Base-by-base conservation (phyloP, 768 basidiomycete species). In the Hemileccinum rubropunctum region DNA sequence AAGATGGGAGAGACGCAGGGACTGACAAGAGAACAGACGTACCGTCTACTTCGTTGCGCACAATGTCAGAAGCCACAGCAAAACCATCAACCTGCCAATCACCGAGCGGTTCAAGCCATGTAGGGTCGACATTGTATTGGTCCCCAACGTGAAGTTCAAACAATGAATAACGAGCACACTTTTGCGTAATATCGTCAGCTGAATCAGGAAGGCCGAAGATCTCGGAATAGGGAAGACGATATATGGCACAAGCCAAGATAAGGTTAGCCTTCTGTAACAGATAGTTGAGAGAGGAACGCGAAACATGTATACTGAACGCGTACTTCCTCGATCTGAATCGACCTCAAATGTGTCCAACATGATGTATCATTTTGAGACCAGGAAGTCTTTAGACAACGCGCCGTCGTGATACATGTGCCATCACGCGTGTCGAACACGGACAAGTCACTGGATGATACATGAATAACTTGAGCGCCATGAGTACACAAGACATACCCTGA, bases 51-150 rank as follows among this genome's bases (percentile, higher is more conserved):
- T 78, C 76, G 43, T 65, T 67, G 23, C 69, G 62, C 48, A 76
- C 66, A 11, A 86, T 62, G 3, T 76, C 78, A 12, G 76, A 61
- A 18, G 74, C 74, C 42, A 68, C 65, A 0, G 75, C 68, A 13
- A 72, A 71, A 11, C 82, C 79, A 35, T 79, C 75, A 6, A 81
- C 61, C 20, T 73, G 59, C 80, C 83, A 84, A 40, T 81, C 77
- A 7, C 79, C 79, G 10, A 85, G 53, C 36, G 71, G 71, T 45
- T 71, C 71, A 1, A 87, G 70, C 23, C 56, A 61, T 13, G 65
- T 52, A 21, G 56, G 50, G 12, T 56, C 15, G 10, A 65, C 49
- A 15, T 42, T 28, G 18, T 53, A 45, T 32, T 46, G 12, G 17
- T 66, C 65, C 14, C 59, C 66, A 11, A 62, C 48, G 40, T 50